A percentile compares a stretch with the other conserved stretches of the same genome.
Evolutionary conservation across 2,329 filamentous ascomycete genomes (phyloP).

Genomic region (Colletotrichum sojae): DNA sequence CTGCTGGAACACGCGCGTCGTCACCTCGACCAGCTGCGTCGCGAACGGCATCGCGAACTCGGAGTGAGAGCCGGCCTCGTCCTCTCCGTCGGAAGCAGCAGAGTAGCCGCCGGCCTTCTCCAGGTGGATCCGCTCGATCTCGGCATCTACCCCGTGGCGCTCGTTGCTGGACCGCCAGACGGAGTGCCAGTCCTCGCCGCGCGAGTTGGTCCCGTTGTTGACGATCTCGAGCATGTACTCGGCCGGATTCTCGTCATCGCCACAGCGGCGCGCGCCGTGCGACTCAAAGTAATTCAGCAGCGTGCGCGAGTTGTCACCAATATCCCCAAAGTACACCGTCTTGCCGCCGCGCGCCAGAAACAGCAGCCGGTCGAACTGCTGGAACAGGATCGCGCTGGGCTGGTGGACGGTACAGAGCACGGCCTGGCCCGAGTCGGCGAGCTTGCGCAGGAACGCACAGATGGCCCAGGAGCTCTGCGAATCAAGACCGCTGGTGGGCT

Average conservation of each 20-base stretch:
- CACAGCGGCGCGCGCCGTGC: slow-evolving; percentile 73
- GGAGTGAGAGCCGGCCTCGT: slow-evolving; percentile 53
- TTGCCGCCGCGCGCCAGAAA: slow-evolving; percentile 76
- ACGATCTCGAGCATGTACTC: slow-evolving; percentile 79
- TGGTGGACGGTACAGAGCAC: slow-evolving; percentile 71
- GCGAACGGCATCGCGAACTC: slow-evolving; percentile 86
- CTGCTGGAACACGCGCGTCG: slow-evolving; percentile 80
- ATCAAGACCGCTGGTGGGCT: slow-evolving; percentile 74
- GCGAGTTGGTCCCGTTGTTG: slow-evolving; percentile 55
- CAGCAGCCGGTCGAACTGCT: slow-evolving; percentile 71
- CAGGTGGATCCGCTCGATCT: slow-evolving; percentile 75
- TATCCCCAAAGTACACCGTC: slow-evolving; percentile 79
- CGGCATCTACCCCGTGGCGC: slow-evolving; percentile 65
- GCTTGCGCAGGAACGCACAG: slow-evolving; percentile 72
- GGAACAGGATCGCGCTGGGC: slow-evolving; percentile 67
- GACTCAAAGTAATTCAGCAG: slow-evolving; percentile 75
- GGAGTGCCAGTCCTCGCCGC: slow-evolving; percentile 73
- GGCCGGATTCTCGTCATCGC: slow-evolving; percentile 77
- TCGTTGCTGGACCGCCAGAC: slow-evolving; percentile 74
- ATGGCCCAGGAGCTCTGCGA: slow-evolving; percentile 76
- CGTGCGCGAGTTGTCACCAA: slow-evolving; percentile 71
- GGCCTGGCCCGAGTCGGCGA: slow-evolving; percentile 68
- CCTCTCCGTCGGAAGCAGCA: slow-evolving; percentile 22
- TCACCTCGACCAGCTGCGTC: slow-evolving; percentile 76
- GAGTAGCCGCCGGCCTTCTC: slow-evolving; percentile 54